phyloP scores from a whole-genome alignment of 805 yeast genomes.

The Saccharomyces mikatae region DNA sequence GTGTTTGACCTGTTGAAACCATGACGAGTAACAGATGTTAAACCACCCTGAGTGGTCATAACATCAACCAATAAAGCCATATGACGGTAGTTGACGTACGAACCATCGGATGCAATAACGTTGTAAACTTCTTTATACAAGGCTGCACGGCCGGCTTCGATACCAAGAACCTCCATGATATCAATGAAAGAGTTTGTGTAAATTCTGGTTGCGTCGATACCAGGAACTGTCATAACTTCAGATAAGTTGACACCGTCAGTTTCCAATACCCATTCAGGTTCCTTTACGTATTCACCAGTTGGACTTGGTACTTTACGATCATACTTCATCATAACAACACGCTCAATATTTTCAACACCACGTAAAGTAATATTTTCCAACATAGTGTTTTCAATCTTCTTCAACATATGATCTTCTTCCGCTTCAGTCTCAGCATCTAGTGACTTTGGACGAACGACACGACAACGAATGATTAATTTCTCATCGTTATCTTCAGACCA shows the following conservation, averaged over 20 bases:
- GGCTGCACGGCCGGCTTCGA: slow-evolving; percentile 95
- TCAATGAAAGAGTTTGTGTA: slow-evolving; percentile 97
- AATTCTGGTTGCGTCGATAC: slow-evolving; percentile 84
- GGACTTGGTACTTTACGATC: slow-evolving; percentile 64
- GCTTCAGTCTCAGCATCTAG: slow-evolving; percentile 90
- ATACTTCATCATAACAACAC: slow-evolving; percentile 75
- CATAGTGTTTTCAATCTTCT: slow-evolving; percentile 93
- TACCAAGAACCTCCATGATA: slow-evolving; percentile 88
- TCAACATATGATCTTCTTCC: slow-evolving; percentile 93
- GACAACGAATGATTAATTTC: slow-evolving; percentile 91
- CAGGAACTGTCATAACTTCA: slow-evolving; percentile 90
- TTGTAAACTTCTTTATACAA: slow-evolving; percentile 89
- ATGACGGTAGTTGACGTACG: slow-evolving; percentile 96
- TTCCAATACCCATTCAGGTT: slow-evolving; percentile 96
- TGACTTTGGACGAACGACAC: slow-evolving; percentile 92
- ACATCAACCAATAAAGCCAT: slow-evolving; percentile 96
- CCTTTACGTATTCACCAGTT: slow-evolving; percentile 80
- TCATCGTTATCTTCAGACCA: slow-evolving; percentile 99
- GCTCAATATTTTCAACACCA: slow-evolving; percentile 89
- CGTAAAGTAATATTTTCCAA: slow-evolving; percentile 87
- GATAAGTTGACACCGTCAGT: slow-evolving; percentile 96
- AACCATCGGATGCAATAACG: slow-evolving; percentile 99
- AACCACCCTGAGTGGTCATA: slow-evolving; percentile 96
- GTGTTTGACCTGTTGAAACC: slow-evolving; percentile 98
- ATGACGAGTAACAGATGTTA: slow-evolving; percentile 98